phyloP scores from a whole-genome alignment of 352 stramenopile species.

The Phytopythium litorale region DNA sequence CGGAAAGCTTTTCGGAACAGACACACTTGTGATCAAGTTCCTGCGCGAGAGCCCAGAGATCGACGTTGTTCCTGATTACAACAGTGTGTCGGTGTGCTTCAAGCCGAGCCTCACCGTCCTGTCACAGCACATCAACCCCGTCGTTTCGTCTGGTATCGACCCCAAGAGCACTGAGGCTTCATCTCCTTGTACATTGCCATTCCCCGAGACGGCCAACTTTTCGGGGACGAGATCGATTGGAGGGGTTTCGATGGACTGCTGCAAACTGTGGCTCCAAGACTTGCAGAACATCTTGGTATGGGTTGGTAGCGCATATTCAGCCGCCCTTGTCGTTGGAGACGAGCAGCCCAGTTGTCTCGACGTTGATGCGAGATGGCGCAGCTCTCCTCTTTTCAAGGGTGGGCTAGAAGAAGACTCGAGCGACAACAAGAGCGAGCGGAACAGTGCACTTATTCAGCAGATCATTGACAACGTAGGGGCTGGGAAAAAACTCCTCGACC shows the following conservation, averaged over 20 bases:
- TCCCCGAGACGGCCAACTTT: neutral
- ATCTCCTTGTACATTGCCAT: neutral
- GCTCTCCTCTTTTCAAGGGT: slow-evolving; percentile 53
- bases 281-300: slow-evolving; percentile 61
- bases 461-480: slow-evolving; percentile 69
- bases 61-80: slow-evolving; percentile 13
- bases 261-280: slow-evolving; percentile 45
- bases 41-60: slow-evolving; percentile 10
- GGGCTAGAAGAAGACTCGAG: slow-evolving; percentile 30
- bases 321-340: slow-evolving; percentile 44
- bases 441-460: slow-evolving; percentile 59
- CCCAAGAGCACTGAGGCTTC: neutral
- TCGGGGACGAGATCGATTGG: neutral
- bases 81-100: slow-evolving; percentile 30
- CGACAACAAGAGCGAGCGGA: slow-evolving; percentile 22
- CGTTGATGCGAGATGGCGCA: slow-evolving; percentile 42
- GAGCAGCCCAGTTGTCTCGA: slow-evolving; percentile 6
- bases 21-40: slow-evolving; percentile 37
- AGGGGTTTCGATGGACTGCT: neutral
- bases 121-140: slow-evolving; percentile 54
- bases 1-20: slow-evolving; percentile 36
- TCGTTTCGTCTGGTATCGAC: neutral
- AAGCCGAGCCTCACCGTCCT: slow-evolving; percentile 40
- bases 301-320: slow-evolving; percentile 60
- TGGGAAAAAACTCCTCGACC: slow-evolving; percentile 80